A percentile compares a stretch with the other conserved stretches of the same genome.
These are phyloP conservation scores for Chalara sp. DNA, from an alignment of 2,329 filamentous ascomycete genomes.

Conservation along the genomic window DNA sequence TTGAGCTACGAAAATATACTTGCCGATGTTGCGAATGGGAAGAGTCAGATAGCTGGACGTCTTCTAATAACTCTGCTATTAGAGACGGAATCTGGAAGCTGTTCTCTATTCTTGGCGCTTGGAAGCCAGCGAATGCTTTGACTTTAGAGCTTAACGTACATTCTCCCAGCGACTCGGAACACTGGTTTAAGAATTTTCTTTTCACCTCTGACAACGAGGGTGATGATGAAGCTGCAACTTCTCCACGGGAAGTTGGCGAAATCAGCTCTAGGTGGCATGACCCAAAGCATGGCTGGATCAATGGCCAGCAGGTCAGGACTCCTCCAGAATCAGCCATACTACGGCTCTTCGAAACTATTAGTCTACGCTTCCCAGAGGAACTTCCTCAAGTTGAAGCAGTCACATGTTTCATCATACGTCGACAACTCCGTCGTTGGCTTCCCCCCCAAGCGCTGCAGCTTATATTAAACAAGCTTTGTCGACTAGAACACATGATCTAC, in stretches of 20 bases:
- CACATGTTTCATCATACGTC: slow-evolving; percentile 27
- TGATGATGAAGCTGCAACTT: slow-evolving; percentile 4
- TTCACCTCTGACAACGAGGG: too few species aligned
- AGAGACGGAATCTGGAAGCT: slow-evolving; percentile 21
- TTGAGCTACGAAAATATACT: slow-evolving; percentile 26
- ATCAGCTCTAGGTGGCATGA: slow-evolving; percentile 15
- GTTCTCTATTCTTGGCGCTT: slow-evolving; percentile 26
- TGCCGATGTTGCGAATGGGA: slow-evolving; percentile 13
- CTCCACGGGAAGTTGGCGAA: not conserved
- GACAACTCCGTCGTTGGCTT: slow-evolving; percentile 28
- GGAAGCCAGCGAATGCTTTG: slow-evolving; percentile 21
- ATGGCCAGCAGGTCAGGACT: slow-evolving; percentile 16
- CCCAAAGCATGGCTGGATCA: slow-evolving; percentile 25
- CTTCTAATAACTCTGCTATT: slow-evolving; percentile 12
- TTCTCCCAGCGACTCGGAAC: slow-evolving; percentile 29
- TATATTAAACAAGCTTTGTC: slow-evolving; percentile 20
- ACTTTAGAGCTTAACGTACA: slow-evolving; percentile 29
- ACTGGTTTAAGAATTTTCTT: slow-evolving; percentile 28
- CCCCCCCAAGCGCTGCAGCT: slow-evolving; percentile 2
- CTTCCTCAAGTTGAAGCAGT: slow-evolving; percentile 24
- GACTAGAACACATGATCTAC: slow-evolving; percentile 25
- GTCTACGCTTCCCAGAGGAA: slow-evolving; percentile 2
- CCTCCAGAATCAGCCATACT: slow-evolving; percentile 19
- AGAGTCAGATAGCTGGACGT: not conserved
- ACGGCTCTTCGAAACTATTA: slow-evolving; percentile 21